These are phyloP conservation scores for Bolboschoenoplectus hybrid DNA, from an alignment of 202 grass and related monocot genomes.

Conservation along the genomic window DNA sequence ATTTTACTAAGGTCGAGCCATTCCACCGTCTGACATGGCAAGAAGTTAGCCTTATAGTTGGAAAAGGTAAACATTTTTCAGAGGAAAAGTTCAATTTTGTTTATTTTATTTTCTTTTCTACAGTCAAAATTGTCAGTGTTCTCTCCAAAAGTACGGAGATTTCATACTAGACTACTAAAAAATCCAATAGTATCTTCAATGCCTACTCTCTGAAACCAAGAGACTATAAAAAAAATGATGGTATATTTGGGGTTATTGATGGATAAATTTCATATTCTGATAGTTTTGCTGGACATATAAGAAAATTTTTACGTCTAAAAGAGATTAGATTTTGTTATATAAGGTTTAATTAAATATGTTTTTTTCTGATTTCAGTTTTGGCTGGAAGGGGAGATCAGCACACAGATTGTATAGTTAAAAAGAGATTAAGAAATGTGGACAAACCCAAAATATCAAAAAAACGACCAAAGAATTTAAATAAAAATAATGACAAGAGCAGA, in stretches of 20 bases:
- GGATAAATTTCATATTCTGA: conserved; percentile 17
- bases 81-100: background rate
- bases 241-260: background rate
- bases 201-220: background rate
- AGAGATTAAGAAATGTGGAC: background rate
- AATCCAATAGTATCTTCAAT: background rate
- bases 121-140: background rate
- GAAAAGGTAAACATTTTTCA: conserved; percentile 67
- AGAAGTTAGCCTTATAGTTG: conserved; percentile 89
- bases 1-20: conserved; percentile 84
- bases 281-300: background rate
- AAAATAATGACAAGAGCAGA: background rate
- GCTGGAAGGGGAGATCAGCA: background rate
- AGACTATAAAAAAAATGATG: background rate
- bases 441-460: background rate
- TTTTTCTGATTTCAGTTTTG: background rate
- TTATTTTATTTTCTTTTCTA: background rate
- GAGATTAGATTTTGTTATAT: background rate
- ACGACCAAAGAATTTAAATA: background rate
- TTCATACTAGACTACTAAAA: background rate
- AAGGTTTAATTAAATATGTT: background rate
- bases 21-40: conserved; percentile 89
- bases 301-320: background rate
- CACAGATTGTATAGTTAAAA: background rate
- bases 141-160: background rate